Percentiles rank a stretch among this genome's conserved stretches.
Evolutionary conservation across 2,329 filamentous ascomycete genomes (phyloP).

Genomic region (Geoglossum cookeanum): DNA sequence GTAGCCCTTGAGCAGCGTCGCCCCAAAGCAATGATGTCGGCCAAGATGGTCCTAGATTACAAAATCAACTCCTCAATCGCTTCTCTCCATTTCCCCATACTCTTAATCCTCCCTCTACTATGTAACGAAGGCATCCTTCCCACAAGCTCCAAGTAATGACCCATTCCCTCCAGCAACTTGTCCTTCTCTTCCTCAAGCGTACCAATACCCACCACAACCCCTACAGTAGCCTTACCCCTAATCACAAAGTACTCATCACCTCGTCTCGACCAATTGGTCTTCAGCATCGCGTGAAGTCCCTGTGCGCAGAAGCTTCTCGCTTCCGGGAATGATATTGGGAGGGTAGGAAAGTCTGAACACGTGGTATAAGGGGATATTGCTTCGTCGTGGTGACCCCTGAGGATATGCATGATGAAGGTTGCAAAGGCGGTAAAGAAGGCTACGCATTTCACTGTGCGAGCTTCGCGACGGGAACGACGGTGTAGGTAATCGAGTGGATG

Average conservation of each 20-base stretch:
- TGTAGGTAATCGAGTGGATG: conserved; percentile 28
- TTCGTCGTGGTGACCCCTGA: conserved; percentile 14
- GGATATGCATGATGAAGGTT: conserved; percentile 16
- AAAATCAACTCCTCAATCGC: neutral
- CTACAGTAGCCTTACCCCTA: conserved; percentile 24
- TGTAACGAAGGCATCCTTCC: neutral
- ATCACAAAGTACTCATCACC: conserved; percentile 28
- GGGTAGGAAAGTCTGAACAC: neutral
- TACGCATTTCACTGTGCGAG: conserved; percentile 17
- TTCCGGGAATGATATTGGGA: conserved; percentile 11
- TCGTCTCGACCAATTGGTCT: conserved; percentile 27
- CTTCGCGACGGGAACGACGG: conserved; percentile 15
- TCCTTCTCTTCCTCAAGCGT: neutral
- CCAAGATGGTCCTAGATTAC: too few species aligned
- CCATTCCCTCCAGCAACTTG: neutral
- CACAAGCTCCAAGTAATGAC: neutral
- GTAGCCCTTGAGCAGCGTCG: too few species aligned
- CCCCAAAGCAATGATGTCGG: too few species aligned
- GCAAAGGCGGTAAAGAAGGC: conserved; percentile 22
- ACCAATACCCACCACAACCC: conserved; percentile 20
- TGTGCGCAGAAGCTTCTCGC: conserved; percentile 19
- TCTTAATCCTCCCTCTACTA: too few species aligned
- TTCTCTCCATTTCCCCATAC: neutral
- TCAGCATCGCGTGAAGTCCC: conserved; percentile 25
- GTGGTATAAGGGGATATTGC: conserved; percentile 5